Evolutionary conservation across 2,329 filamentous ascomycete species (phyloP).

Genomic region (Teratosphaeriaceae sp.): DNA sequence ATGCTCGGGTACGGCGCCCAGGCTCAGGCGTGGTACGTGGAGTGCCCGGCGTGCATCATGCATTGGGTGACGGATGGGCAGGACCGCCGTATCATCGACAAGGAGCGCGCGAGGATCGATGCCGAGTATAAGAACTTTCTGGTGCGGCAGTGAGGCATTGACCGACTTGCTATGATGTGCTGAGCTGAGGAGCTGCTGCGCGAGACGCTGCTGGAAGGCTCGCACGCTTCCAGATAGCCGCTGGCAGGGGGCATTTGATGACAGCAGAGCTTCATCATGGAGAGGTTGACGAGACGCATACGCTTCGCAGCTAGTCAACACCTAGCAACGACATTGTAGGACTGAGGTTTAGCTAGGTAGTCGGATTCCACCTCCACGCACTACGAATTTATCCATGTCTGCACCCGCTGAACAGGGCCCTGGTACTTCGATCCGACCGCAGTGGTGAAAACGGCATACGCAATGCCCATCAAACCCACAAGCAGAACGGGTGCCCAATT

Average conservation of each 20-base stretch:
- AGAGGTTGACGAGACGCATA: no score
- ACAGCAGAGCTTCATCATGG: no score
- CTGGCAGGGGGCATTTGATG: no score
- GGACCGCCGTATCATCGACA: constrained; percentile 6
- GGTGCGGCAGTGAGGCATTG: background rate
- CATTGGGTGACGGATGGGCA: constrained; percentile 24
- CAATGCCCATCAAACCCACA: constrained; percentile 12
- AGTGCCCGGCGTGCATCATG: constrained; percentile 42
- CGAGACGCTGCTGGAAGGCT: no score
- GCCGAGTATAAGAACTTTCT: constrained; percentile 4
- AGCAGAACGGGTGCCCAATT: constrained; percentile 48
- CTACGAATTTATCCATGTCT: constrained; percentile 5
- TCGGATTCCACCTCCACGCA: no score
- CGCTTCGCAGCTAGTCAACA: no score
- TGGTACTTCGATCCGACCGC: constrained; percentile 8
- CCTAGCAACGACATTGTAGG: no score
- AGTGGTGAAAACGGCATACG: constrained; percentile 12
- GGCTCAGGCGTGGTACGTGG: constrained; percentile 46
- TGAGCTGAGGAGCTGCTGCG: no score
- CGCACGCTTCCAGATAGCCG: no score
- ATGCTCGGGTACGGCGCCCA: constrained; percentile 39
- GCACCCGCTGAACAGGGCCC: constrained; percentile 12
- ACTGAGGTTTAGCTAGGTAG: no score
- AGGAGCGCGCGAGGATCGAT: constrained; percentile 7
- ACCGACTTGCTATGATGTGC: background rate